Conservation (phyloP, 2,329 filamentous ascomycete species). For the Phaeosphaeriaceae sp. region DNA sequence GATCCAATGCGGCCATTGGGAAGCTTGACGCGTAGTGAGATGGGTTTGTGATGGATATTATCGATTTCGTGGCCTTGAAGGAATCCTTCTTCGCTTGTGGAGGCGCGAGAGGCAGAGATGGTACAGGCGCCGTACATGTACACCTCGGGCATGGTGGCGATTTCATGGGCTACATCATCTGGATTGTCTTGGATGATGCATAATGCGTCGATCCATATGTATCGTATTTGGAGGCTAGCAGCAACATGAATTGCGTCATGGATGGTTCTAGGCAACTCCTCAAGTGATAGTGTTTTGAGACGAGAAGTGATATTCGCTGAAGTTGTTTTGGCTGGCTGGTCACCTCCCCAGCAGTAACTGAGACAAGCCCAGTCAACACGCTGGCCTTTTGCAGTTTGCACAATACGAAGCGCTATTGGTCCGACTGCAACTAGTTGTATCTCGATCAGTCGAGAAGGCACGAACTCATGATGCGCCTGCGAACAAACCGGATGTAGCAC, state of each 20-base stretch:
- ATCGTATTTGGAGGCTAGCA: conserved; percentile 2
- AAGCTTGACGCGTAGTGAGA: background rate
- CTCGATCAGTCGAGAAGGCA: conserved; percentile 2
- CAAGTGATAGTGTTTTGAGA: background rate
- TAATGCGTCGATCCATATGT: conserved; percentile 17
- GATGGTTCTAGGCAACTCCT: conserved; percentile 15
- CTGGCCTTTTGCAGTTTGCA: background rate
- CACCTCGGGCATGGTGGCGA: conserved; percentile 15
- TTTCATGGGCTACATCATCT: conserved; percentile 9
- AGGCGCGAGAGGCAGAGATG: conserved; percentile 3
- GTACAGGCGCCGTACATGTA: conserved; percentile 11
- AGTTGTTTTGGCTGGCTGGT: conserved; percentile 1
- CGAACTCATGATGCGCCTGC: background rate
- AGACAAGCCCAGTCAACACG: background rate
- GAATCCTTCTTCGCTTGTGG: conserved; percentile 2
- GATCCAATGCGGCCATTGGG: too few relatives aligned
- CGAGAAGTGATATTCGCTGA: background rate
- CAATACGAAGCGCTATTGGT: background rate
- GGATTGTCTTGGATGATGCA: conserved; percentile 14
- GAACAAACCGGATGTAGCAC: background rate
- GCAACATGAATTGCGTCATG: conserved; percentile 17
- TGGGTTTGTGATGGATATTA: background rate
- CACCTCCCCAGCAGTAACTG: conserved; percentile 13
- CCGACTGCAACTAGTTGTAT: background rate
- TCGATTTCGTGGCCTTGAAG: conserved; percentile 1